phyloP scores from a whole-genome alignment of 2,329 filamentous ascomycete genomes.

The Arthroderma sp. region DNA sequence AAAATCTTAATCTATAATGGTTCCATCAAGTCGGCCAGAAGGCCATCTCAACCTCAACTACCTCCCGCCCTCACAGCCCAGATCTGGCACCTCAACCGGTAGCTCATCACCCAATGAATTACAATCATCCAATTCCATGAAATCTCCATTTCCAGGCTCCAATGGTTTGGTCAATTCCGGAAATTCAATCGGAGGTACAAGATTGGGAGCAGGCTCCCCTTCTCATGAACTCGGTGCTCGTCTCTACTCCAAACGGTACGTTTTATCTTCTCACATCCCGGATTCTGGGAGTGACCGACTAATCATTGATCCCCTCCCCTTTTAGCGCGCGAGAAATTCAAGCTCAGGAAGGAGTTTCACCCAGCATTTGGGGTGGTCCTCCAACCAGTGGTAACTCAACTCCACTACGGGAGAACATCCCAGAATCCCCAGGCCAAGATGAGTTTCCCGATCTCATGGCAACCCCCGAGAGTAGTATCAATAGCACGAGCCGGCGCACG shows the following conservation, averaged over 20 bases:
- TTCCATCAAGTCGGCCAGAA: slow-evolving; percentile 65
- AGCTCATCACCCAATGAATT: slow-evolving; percentile 70
- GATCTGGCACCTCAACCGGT: slow-evolving; percentile 66
- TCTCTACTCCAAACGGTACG: slow-evolving; percentile 85
- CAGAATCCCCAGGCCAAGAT: slow-evolving; percentile 83
- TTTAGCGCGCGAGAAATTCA: slow-evolving; percentile 85
- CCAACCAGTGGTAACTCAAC: slow-evolving; percentile 94
- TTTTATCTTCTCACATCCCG: slow-evolving; percentile 8
- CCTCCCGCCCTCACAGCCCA: slow-evolving; percentile 53
- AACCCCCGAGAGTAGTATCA: slow-evolving; percentile 51
- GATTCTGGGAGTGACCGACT: neutral
- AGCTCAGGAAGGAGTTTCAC: slow-evolving; percentile 78
- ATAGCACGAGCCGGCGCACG: slow-evolving; percentile 59
- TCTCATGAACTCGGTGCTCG: slow-evolving; percentile 77
- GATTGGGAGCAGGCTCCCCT: slow-evolving; percentile 88
- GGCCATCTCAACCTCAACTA: slow-evolving; percentile 73
- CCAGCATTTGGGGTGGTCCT: slow-evolving; percentile 79
- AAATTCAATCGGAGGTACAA: slow-evolving; percentile 40
- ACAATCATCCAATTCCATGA: slow-evolving; percentile 47
- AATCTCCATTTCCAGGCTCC: slow-evolving; percentile 60
- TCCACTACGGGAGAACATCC: slow-evolving; percentile 90
- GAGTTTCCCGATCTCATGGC: slow-evolving; percentile 84
- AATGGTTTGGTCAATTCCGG: slow-evolving; percentile 44
- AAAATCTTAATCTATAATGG: slow-evolving; percentile 72
- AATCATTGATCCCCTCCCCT: slow-evolving; percentile 1